Evolutionary conservation across 2,329 filamentous ascomycete genomes (phyloP), one percentile per base, ranked within the genome.

Genomic region (Tolypocladium ovalisporum): DNA sequence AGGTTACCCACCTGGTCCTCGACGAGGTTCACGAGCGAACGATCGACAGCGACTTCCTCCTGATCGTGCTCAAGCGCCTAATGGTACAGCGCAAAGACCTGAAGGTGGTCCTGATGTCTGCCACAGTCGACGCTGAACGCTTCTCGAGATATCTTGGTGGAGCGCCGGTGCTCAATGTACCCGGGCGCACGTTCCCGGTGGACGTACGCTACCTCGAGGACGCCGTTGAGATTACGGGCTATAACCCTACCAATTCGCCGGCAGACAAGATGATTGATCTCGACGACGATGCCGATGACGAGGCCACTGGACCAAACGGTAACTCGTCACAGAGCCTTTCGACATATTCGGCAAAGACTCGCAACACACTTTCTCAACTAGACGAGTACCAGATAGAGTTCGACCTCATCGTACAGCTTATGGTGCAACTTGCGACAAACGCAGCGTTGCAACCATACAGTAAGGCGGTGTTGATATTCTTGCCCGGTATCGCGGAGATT

Each of bases 11-110:
- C 73, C 76, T 99, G 59, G 85, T 99, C 52, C 85, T 99, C n/a
- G 94, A 99, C 67, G 94, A 99, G 72, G 93, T 97, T 2, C 94
- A 99, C 68, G 94, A 99, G 71, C 85, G 93, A 60, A 89, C 90
- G 15, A 97, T 99, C 64, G 94, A 99, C 68, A 96, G 92, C 57
- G 94, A 99, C 70, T 97, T 99, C 69, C 77, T 99, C 37, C 79
- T 99, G 19, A 94, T 99, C 63, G 89, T 97, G 1, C 80, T 99
- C 54, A 90, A 90, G 67, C 88, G 92, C 61, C 77, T 99, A 4
- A 81, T 97, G 74, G 70, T 81, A 35, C 82, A 83, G 62, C 82
- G 93, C 56, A 87, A 86, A 60, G 89, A 96, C 62, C 77, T 99
- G 55, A 97, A 96, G 72, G 88, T 99, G 24, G 81, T 99, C 40